Conservation (phyloP, 768 basidiomycete genomes). For the Coprinopsis sp. region DNA sequence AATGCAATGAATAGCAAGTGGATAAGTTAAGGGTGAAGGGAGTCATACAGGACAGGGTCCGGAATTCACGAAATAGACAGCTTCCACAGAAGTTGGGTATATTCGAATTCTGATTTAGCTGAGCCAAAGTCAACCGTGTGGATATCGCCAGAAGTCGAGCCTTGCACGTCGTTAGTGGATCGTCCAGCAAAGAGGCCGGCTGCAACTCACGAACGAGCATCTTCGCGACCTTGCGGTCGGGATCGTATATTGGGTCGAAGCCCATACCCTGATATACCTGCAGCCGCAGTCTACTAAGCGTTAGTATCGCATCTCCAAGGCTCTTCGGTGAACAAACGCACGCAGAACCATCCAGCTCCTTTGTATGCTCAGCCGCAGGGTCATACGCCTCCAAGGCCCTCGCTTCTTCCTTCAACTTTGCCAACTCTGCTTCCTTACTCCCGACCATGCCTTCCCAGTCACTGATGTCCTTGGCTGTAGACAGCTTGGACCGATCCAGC, state of each 20-base stretch:
- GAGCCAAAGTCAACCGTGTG: conserved; percentile 36
- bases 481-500: conserved; percentile 57
- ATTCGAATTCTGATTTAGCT: conserved; percentile 31
- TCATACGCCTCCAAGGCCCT: conserved; percentile 61
- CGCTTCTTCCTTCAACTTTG: conserved; percentile 61
- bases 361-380: conserved; percentile 66
- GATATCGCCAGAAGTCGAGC: conserved; percentile 42
- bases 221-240: conserved; percentile 45
- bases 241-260: conserved; percentile 60
- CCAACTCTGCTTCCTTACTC: conserved; percentile 66
- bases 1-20: no score
- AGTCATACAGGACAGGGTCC: not conserved
- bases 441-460: conserved; percentile 63
- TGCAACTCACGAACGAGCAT: conserved; percentile 63
- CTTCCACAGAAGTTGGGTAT: conserved; percentile 40
- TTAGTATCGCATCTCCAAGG: not conserved
- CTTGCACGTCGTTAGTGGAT: conserved; percentile 29
- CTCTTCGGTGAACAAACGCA: conserved; percentile 33
- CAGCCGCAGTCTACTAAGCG: conserved; percentile 50
- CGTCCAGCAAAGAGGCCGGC: not conserved
- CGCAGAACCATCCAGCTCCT: conserved; percentile 64
- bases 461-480: conserved; percentile 69
- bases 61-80: conserved; percentile 35
- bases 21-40: no score
- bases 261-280: conserved; percentile 69